These are phyloP conservation scores for Neurospora sp. DNA, from an alignment of 495 filamentous ascomycete genomes.

Conservation along the genomic window DNA sequence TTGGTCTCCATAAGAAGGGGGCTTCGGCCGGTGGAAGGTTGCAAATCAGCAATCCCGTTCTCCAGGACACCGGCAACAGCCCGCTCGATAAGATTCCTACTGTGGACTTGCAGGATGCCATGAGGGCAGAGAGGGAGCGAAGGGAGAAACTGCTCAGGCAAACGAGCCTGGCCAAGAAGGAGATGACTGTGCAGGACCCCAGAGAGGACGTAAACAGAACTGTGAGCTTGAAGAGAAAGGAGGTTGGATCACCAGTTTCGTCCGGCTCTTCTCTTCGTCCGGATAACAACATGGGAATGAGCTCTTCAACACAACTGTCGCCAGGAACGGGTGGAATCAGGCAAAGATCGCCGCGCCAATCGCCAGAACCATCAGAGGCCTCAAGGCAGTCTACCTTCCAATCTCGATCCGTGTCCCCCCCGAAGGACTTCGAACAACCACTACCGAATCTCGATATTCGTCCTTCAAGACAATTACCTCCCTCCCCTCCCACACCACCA, in stretches of 20 bases:
- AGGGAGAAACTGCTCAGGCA: constrained; percentile 10
- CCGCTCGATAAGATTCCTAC: constrained; percentile 36
- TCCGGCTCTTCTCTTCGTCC: constrained; percentile 9
- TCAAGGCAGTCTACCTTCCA: not conserved
- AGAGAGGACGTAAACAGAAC: constrained; percentile 26
- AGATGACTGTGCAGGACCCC: constrained; percentile 7
- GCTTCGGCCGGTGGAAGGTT: constrained; percentile 23
- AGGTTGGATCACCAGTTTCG: constrained; percentile 21
- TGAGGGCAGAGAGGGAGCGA: constrained; percentile 35
- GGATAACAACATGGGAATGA: constrained; percentile 5
- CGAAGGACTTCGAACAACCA: not conserved
- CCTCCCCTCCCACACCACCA: constrained; percentile 18
- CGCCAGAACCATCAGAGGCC: constrained; percentile 3
- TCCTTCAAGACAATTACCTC: constrained; percentile 24
- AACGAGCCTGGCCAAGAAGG: constrained; percentile 16
- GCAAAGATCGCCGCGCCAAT: constrained; percentile 30
- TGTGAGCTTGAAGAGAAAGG: constrained; percentile 34
- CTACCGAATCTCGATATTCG: constrained; percentile 17
- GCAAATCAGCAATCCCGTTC: constrained; percentile 40
- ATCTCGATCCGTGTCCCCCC: not conserved
- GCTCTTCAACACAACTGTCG: constrained; percentile 33
- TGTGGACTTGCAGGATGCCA: constrained; percentile 38
- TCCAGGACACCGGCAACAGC: constrained; percentile 29
- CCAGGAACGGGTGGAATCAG: constrained; percentile 33
- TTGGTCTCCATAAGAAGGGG: constrained; percentile 22